Conservation (phyloP, 352 stramenopile species). For the Phytophthora agathidicida region DNA sequence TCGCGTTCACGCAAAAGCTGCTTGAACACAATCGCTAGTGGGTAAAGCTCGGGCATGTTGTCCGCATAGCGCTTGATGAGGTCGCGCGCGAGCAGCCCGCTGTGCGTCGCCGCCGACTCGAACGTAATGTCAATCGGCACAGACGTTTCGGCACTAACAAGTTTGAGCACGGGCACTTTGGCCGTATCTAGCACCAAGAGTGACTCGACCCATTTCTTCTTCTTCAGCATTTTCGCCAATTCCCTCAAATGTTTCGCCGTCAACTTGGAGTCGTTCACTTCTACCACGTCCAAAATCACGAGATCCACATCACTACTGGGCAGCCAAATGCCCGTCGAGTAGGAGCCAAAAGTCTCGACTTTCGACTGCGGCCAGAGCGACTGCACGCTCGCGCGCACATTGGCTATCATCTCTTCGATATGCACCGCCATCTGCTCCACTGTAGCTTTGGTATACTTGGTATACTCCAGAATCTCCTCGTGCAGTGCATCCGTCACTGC, state of each 20-base stretch:
- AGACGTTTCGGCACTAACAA: conserved; percentile 73
- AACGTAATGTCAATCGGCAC: conserved; percentile 90
- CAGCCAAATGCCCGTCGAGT: conserved; percentile 88
- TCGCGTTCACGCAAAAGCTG: conserved; percentile 88
- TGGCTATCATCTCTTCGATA: conserved; percentile 85
- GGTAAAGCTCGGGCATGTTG: conserved; percentile 88
- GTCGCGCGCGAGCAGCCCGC: conserved; percentile 78
- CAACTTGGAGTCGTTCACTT: conserved; percentile 62
- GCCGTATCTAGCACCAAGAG: conserved; percentile 83
- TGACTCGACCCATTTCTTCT: conserved; percentile 80
- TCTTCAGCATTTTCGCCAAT: conserved; percentile 60
- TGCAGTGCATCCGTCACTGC: conserved; percentile 63
- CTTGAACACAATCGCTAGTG: conserved; percentile 91
- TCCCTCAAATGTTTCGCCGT: conserved; percentile 66
- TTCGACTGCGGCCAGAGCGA: conserved; percentile 76
- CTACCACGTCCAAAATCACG: conserved; percentile 77
- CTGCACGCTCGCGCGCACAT: conserved; percentile 69
- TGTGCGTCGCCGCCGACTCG: conserved; percentile 82
- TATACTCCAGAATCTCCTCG: conserved; percentile 84
- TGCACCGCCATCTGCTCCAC: conserved; percentile 80
- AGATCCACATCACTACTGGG: conserved; percentile 88
- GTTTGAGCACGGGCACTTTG: conserved; percentile 86
- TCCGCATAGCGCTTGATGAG: conserved; percentile 87
- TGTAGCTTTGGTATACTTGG: conserved; percentile 66
- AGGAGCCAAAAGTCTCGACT: conserved; percentile 86